A percentile compares a stretch with the other conserved stretches of the same genome.
These are phyloP conservation scores for Ochetophila trinervis DNA, from an alignment of 306 rosid species.

Conservation along the genomic window DNA sequence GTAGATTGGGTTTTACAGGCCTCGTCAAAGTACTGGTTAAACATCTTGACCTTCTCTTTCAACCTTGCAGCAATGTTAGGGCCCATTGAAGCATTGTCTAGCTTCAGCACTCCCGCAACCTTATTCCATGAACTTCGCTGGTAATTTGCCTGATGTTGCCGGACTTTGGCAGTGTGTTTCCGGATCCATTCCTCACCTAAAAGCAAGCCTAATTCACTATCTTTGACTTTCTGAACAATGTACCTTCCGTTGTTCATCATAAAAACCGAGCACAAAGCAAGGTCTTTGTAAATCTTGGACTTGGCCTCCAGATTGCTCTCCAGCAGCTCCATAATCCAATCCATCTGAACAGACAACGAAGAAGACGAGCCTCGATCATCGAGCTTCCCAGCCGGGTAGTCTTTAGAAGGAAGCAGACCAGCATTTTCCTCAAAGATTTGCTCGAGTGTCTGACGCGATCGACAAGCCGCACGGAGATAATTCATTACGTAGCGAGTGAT, in stretches of 20 bases:
- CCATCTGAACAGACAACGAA: conserved; percentile 72
- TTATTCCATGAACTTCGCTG: conserved; percentile 86
- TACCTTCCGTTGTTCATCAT: conserved; percentile 90
- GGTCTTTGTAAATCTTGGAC: conserved; percentile 71
- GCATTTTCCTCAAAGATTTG: conserved; percentile 73
- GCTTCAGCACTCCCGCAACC: conserved; percentile 52
- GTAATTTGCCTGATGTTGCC: conserved; percentile 61
- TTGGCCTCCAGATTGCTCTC: conserved; percentile 89
- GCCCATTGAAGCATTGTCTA: conserved; percentile 50
- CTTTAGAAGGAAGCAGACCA: conserved; percentile 33
- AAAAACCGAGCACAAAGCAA: conserved; percentile 65
- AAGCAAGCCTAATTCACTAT: conserved; percentile 67
- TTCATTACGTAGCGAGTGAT: conserved; percentile 96
- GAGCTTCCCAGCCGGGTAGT: conserved; percentile 36
- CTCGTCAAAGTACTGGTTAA: conserved; percentile 66
- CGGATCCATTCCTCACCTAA: conserved; percentile 88
- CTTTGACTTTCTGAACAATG: conserved; percentile 74
- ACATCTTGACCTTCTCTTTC: conserved; percentile 72
- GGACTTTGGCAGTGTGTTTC: conserved; percentile 63
- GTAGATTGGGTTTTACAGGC: conserved; percentile 58
- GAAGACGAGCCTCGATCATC: conserved; percentile 54
- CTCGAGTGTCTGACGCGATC: conserved; percentile 67
- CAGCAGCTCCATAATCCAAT: conserved; percentile 83
- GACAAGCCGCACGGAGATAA: conserved; percentile 82
- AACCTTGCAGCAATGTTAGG: conserved; percentile 46